Percentiles rank a stretch among this genome's conserved stretches.
These are phyloP conservation scores for Suillus fuscotomentosus DNA, from an alignment of 768 basidiomycete genomes.

Conservation along the genomic window DNA sequence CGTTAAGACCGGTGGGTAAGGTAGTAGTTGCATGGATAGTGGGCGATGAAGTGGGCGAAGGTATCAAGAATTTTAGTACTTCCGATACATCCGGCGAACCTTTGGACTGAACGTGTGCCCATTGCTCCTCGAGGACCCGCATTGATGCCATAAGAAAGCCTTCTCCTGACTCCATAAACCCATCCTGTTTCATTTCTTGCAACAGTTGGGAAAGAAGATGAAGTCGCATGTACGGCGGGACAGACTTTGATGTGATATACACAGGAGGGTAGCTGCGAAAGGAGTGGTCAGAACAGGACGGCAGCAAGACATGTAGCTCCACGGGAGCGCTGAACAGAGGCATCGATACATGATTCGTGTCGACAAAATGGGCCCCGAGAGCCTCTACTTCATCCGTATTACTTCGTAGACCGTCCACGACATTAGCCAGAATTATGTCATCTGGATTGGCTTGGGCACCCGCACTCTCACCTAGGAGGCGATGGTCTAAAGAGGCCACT, in stretches of 20 bases:
- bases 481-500: conserved; percentile 51
- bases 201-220: conserved; percentile 74
- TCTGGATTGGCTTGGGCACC: conserved; percentile 31
- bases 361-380: conserved; percentile 52
- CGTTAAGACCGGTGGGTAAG: conserved; percentile 13
- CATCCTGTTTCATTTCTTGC: conserved; percentile 47
- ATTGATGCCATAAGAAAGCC: conserved; percentile 72
- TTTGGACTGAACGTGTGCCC: conserved; percentile 61
- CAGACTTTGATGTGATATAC: conserved; percentile 66
- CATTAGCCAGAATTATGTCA: conserved; percentile 17
- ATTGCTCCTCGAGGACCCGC: conserved; percentile 68
- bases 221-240: conserved; percentile 80
- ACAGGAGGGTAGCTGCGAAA: conserved; percentile 58
- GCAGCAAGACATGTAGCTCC: conserved; percentile 63
- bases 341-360: conserved; percentile 50
- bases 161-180: conserved; percentile 63
- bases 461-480: conserved; percentile 48
- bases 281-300: conserved; percentile 43
- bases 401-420: conserved; percentile 12
- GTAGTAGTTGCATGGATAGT: conserved; percentile 11
- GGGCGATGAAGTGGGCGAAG: conserved; percentile 17
- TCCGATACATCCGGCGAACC: conserved; percentile 75
- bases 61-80: conserved; percentile 63
- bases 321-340: conserved; percentile 66
- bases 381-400: conserved; percentile 47